Conservation (phyloP, 306 rosid genomes). For the Vicia sativa region DNA sequence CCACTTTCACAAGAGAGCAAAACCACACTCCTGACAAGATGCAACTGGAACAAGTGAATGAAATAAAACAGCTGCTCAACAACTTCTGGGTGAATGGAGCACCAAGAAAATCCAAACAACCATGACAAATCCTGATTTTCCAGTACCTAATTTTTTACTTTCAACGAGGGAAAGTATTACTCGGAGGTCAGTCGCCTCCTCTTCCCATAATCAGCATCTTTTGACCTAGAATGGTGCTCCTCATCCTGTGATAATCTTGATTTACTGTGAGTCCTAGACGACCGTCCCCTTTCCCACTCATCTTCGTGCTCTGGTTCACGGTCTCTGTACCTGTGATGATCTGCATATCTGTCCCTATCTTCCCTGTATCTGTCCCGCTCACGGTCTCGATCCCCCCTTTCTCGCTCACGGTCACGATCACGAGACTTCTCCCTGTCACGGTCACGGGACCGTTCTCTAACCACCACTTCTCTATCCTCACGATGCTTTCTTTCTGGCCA, state of each 20-base stretch:
- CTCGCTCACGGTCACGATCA: constrained; percentile 51
- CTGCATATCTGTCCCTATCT: constrained; percentile 78
- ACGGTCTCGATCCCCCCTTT: constrained; percentile 64
- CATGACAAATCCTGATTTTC: constrained; percentile 45
- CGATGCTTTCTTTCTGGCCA: constrained; percentile 79
- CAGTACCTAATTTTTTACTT: constrained; percentile 39
- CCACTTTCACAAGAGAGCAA: constrained; percentile 44
- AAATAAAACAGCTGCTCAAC: constrained; percentile 48
- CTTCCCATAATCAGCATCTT: constrained; percentile 95
- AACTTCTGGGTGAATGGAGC: constrained; percentile 49
- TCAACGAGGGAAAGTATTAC: constrained; percentile 46
- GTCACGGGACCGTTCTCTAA: constrained; percentile 75
- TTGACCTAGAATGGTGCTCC: constrained; percentile 81
- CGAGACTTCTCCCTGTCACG: constrained; percentile 50
- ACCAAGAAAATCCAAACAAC: constrained; percentile 50
- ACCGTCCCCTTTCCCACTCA: constrained; percentile 86
- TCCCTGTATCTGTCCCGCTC: constrained; percentile 86
- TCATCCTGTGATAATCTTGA: constrained; percentile 74
- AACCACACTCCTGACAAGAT: constrained; percentile 49
- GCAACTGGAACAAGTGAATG: constrained; percentile 47
- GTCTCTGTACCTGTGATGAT: constrained; percentile 88
- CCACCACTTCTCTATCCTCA: constrained; percentile 70
- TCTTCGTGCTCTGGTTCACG: constrained; percentile 79
- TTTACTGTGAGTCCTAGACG: constrained; percentile 82
- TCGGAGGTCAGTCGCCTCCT: constrained; percentile 88